phyloP scores from a whole-genome alignment of 371 early-diverging fungal species.

The Blakeslea trispora region DNA sequence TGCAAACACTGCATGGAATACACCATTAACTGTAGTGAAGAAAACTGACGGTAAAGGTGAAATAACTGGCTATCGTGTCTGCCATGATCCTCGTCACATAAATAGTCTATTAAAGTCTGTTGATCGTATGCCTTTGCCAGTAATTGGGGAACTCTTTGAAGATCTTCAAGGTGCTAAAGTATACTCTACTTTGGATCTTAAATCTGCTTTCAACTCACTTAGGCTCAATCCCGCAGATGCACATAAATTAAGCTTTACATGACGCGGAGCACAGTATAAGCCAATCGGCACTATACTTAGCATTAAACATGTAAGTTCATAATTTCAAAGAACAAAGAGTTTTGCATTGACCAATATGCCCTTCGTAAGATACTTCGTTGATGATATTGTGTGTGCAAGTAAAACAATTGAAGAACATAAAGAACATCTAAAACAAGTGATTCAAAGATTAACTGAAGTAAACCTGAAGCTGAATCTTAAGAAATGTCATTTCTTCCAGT shows the following conservation, averaged over 20 bases:
- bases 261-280: constrained; percentile 2
- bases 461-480: too few relatives aligned
- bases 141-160: constrained; percentile 18
- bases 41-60: constrained; percentile 16
- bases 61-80: constrained; percentile 11
- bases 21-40: constrained; percentile 6
- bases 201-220: constrained; percentile 15
- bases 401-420: too few relatives aligned
- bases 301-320: constrained; percentile 1
- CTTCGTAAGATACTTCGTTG: too few relatives aligned
- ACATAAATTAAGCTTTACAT: constrained; percentile 16
- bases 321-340: constrained; percentile 8
- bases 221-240: not conserved
- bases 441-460: too few relatives aligned
- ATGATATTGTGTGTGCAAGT: too few relatives aligned
- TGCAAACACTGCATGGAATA: constrained; percentile 12
- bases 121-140: constrained; percentile 13
- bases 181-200: constrained; percentile 13
- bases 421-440: too few relatives aligned
- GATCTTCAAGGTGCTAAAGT: constrained; percentile 10
- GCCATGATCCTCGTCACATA: constrained; percentile 17
- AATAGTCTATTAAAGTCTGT: constrained; percentile 4
- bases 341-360: too few relatives aligned
- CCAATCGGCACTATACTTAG: constrained; percentile 7
- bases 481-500: too few relatives aligned